Evolutionary conservation across 2,329 filamentous ascomycete species (phyloP).

Genomic region (Calonectria ilicicola): DNA sequence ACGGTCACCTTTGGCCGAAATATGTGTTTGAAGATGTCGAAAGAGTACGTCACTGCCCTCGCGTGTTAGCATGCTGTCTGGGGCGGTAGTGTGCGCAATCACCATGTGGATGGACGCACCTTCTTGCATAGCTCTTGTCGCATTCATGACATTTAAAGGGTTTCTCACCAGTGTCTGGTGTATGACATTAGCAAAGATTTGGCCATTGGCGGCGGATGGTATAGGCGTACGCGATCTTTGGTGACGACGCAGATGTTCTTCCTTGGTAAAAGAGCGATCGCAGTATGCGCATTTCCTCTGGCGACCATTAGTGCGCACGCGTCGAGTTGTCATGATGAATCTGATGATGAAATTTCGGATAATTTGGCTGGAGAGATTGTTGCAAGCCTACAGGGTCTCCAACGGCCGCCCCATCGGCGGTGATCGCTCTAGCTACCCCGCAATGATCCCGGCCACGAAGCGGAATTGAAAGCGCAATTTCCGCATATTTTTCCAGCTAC

Average conservation of each 20-base stretch:
- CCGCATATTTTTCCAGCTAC: background rate
- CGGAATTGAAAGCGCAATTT: background rate
- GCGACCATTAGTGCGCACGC: background rate
- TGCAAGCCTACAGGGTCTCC: background rate
- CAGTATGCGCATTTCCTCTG: background rate
- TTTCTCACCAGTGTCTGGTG: background rate
- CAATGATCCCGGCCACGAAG: background rate
- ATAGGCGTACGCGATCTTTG: background rate
- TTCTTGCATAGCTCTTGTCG: background rate
- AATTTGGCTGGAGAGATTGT: background rate
- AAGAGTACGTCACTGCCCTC: background rate
- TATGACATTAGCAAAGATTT: background rate
- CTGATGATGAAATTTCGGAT: background rate
- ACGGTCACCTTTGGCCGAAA: background rate
- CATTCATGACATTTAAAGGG: background rate
- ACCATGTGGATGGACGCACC: background rate
- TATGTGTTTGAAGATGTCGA: background rate
- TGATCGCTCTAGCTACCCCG: background rate
- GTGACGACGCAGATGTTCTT: background rate
- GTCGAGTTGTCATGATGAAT: background rate
- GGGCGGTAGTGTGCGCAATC: too few relatives aligned
- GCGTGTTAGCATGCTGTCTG: background rate
- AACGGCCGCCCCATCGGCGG: background rate
- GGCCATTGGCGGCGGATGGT: fast-evolving
- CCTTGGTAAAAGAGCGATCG: background rate